A percentile compares a stretch with the other conserved stretches of the same genome.
These are phyloP conservation scores for Rhodotorula sp. DNA, from an alignment of 1,284 basidiomycete genomes.

Conservation along the genomic window DNA sequence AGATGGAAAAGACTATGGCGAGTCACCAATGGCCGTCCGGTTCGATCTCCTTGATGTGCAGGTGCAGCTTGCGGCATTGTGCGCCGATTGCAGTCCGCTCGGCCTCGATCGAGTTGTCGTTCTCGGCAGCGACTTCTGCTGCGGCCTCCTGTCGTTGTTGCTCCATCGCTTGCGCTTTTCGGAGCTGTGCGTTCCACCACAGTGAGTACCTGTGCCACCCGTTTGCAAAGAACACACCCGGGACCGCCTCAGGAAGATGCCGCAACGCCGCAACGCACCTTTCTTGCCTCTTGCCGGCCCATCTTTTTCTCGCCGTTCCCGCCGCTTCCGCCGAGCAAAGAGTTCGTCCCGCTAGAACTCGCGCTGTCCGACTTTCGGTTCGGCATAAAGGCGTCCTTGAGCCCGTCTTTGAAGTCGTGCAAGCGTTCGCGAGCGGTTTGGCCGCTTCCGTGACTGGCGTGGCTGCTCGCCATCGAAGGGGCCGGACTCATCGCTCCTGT, in stretches of 20 bases:
- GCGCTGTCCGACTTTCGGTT: conserved; percentile 10
- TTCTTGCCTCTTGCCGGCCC: conserved; percentile 32
- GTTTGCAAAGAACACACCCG: neutral
- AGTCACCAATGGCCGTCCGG: conserved; percentile 44
- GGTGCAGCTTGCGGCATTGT: conserved; percentile 31
- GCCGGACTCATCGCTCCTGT: conserved; percentile 3
- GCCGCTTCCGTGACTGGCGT: conserved; percentile 4
- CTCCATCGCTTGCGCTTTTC: conserved; percentile 33
- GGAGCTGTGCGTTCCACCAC: conserved; percentile 7
- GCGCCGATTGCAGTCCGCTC: conserved; percentile 37
- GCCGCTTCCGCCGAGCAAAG: neutral
- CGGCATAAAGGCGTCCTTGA: conserved; percentile 28
- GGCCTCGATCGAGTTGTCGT: conserved; percentile 38
- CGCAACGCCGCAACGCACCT: conserved; percentile 14
- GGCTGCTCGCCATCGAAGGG: neutral
- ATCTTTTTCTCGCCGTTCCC: conserved; percentile 20
- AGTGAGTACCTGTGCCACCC: too few species aligned
- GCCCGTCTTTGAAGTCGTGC: conserved; percentile 31
- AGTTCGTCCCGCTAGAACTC: neutral
- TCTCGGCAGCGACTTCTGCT: conserved; percentile 32
- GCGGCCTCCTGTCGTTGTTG: conserved; percentile 35
- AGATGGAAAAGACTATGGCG: neutral
- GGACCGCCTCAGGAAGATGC: too few species aligned
- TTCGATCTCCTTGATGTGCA: conserved; percentile 41
- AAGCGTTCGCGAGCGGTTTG: conserved; percentile 18